phyloP scores from a whole-genome alignment of 2,329 filamentous ascomycete species.

The Xylaria sp. region DNA sequence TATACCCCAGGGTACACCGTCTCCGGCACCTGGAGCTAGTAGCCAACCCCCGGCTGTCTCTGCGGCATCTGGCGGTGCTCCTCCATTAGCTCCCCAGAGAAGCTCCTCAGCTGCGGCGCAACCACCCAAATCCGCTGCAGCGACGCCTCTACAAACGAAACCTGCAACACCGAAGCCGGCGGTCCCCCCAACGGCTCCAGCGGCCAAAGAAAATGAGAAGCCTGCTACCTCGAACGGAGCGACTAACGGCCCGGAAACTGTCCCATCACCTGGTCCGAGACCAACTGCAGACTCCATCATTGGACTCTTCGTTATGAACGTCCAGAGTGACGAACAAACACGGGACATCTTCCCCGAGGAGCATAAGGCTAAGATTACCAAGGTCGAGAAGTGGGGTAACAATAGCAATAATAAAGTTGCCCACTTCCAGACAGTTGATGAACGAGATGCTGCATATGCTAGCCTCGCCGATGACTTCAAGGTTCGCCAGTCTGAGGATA shows the following conservation, averaged over 20 bases:
- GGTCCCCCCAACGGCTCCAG: slow-evolving; percentile 53
- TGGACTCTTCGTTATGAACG: slow-evolving; percentile 89
- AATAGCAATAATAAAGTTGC: slow-evolving; percentile 78
- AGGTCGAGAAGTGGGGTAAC: slow-evolving; percentile 80
- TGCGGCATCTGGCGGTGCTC: slow-evolving; percentile 45
- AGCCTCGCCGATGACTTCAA: slow-evolving; percentile 80
- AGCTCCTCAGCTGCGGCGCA: slow-evolving; percentile 50
- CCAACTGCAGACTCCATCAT: slow-evolving; percentile 73
- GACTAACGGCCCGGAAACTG: slow-evolving; percentile 61
- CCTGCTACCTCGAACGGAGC: slow-evolving; percentile 63
- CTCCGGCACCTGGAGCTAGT: slow-evolving; percentile 51
- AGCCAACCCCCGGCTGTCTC: slow-evolving; percentile 46
- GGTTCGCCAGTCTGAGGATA: slow-evolving; percentile 75
- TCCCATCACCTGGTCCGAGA: slow-evolving; percentile 69
- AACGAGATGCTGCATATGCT: slow-evolving; percentile 81
- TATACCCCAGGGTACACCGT: slow-evolving; percentile 52
- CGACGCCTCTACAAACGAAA: slow-evolving; percentile 58
- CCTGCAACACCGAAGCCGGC: slow-evolving; percentile 61
- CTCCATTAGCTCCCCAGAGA: slow-evolving; percentile 51
- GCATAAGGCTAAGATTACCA: slow-evolving; percentile 81
- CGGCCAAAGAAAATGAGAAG: slow-evolving; percentile 67
- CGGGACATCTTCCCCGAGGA: slow-evolving; percentile 84
- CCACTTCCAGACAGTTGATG: slow-evolving; percentile 81
- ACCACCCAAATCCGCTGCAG: slow-evolving; percentile 55
- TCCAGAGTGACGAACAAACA: slow-evolving; percentile 83